Conservation (phyloP, 2,329 filamentous ascomycete species). For the Stagonosporopsis tanaceti region DNA sequence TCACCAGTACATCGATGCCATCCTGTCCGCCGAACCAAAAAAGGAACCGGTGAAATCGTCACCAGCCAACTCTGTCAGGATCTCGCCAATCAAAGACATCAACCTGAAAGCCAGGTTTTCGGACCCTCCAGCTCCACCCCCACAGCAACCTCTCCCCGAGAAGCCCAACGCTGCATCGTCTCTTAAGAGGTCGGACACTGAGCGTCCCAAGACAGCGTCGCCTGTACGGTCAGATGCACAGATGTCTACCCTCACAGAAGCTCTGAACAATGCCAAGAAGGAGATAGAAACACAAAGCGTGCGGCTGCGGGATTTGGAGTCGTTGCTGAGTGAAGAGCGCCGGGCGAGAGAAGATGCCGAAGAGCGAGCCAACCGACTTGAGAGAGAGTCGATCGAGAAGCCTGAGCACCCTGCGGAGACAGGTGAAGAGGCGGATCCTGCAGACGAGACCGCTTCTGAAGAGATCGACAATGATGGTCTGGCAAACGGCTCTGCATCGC, state of each 20-base stretch:
- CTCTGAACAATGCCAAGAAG: conserved; percentile 81
- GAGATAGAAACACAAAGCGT: conserved; percentile 85
- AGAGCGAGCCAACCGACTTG: conserved; percentile 76
- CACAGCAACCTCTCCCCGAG: conserved; percentile 90
- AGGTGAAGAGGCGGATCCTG: conserved; percentile 26
- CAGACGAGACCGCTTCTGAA: conserved; percentile 23
- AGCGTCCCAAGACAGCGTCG: conserved; percentile 71
- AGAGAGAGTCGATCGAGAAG: conserved; percentile 64
- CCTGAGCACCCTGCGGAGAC: conserved; percentile 30
- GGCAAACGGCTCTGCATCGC: conserved; percentile 35
- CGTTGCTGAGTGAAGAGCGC: conserved; percentile 78
- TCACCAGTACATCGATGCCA: conserved; percentile 78
- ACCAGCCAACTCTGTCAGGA: conserved; percentile 50
- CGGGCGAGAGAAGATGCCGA: conserved; percentile 85
- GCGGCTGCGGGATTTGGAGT: conserved; percentile 82
- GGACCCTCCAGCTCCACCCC: conserved; percentile 90
- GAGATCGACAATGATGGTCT: conserved; percentile 18
- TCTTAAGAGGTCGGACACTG: conserved; percentile 77
- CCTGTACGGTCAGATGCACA: conserved; percentile 73
- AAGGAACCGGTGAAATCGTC: conserved; percentile 61
- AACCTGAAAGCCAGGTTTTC: conserved; percentile 81
- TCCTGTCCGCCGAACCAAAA: conserved; percentile 75
- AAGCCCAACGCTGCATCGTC: conserved; percentile 79
- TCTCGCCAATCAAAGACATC: conserved; percentile 66
- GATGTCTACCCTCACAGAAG: conserved; percentile 84